Conservation (phyloP, 768 basidiomycete genomes). For the Mycena leptocephala region DNA sequence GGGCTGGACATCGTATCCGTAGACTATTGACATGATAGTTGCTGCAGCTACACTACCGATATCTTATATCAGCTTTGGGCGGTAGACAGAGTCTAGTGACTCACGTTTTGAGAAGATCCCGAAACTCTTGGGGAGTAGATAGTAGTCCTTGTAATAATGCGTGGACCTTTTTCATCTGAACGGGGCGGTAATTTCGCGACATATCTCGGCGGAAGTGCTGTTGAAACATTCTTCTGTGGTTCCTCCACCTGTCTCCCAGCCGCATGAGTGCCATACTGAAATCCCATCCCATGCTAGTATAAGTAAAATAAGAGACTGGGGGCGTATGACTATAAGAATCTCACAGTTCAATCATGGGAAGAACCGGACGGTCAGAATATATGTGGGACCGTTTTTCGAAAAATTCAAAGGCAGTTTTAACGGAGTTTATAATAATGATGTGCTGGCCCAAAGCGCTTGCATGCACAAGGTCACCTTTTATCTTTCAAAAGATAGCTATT, state of each 20-base stretch:
- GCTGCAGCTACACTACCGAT: constrained; percentile 44
- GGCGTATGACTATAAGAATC: neutral
- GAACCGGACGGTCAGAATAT: constrained; percentile 40
- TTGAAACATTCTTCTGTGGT: constrained; percentile 47
- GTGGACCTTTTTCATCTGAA: no score
- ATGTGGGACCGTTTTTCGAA: constrained; percentile 41
- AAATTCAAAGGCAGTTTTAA: constrained; percentile 42
- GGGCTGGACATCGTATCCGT: no score
- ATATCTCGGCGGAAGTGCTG: constrained; percentile 44
- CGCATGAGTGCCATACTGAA: constrained; percentile 46
- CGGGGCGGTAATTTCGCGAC: no score
- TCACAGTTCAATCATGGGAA: constrained; percentile 36
- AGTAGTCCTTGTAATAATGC: no score
- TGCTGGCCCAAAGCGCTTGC: constrained; percentile 43
- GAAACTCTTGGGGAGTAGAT: constrained; percentile 32
- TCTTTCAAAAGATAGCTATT: no score
- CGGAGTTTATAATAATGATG: constrained; percentile 45
- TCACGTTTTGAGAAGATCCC: constrained; percentile 29
- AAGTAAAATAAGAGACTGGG: no score
- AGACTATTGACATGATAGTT: constrained; percentile 50
- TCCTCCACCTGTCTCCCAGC: constrained; percentile 50
- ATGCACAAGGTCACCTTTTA: no score
- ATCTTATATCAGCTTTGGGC: constrained; percentile 30
- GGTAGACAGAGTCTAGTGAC: neutral
- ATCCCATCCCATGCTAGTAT: neutral